A percentile compares a stretch with the other conserved stretches of the same genome.
Conservation (phyloP, 2,329 filamentous ascomycete species). For the Claviceps paspali region DNA sequence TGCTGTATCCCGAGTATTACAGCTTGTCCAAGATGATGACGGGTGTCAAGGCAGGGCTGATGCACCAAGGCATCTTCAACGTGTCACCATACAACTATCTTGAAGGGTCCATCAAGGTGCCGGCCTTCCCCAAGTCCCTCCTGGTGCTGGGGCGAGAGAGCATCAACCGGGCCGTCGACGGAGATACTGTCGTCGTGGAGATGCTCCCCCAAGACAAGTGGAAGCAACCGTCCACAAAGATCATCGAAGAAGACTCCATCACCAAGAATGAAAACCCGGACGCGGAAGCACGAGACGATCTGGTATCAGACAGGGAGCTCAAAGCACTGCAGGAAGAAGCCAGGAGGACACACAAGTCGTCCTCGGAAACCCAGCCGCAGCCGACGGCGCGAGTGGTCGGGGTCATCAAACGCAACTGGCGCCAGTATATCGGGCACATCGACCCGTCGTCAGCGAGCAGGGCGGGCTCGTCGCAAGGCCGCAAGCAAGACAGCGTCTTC, state of each 20-base stretch:
- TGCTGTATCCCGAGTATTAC: conserved; percentile 81
- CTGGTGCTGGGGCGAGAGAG: conserved; percentile 85
- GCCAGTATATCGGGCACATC: conserved; percentile 92
- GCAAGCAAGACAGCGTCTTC: conserved; percentile 85
- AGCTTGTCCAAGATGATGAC: conserved; percentile 89
- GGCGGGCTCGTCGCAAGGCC: conserved; percentile 56
- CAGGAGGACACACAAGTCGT: conserved; percentile 65
- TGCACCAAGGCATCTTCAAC: conserved; percentile 92
- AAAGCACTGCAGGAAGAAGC: conserved; percentile 84
- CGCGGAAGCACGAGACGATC: conserved; percentile 54
- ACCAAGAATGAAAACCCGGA: conserved; percentile 93
- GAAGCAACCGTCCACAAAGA: conserved; percentile 91
- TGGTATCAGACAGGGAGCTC: conserved; percentile 81
- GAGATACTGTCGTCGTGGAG: conserved; percentile 86
- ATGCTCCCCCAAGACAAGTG: conserved; percentile 88
- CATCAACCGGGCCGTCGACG: conserved; percentile 86
- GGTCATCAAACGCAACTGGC: conserved; percentile 89
- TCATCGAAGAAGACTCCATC: conserved; percentile 83
- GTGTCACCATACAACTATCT: conserved; percentile 97
- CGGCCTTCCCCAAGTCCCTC: conserved; percentile 77
- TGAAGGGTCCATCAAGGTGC: conserved; percentile 80
- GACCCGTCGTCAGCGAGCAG: conserved; percentile 72
- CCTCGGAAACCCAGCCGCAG: conserved; percentile 61
- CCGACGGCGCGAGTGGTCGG: conserved; percentile 89
- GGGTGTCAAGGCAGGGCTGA: conserved; percentile 69